These are phyloP conservation scores for Neopestalotiopsis rosae DNA, from an alignment of 2,329 filamentous ascomycete species.

Conservation along the genomic window DNA sequence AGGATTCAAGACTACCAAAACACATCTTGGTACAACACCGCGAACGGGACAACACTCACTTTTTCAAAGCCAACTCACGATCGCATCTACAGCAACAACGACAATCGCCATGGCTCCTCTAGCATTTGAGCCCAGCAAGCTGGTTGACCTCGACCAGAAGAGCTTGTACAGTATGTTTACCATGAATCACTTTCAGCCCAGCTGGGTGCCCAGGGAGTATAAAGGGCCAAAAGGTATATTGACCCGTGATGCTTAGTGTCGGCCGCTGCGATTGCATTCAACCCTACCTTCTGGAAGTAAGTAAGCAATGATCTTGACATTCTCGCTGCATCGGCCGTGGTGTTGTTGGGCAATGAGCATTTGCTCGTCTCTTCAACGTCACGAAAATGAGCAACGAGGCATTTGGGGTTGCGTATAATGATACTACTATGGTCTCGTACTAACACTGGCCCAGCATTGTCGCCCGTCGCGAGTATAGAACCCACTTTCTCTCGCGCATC, in stretches of 20 bases:
- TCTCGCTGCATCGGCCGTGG: not conserved
- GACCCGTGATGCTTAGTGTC: constrained; percentile 63
- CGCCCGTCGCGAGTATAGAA: constrained; percentile 90
- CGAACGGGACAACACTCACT: not conserved
- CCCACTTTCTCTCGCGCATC: constrained; percentile 84
- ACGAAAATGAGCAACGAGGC: not conserved
- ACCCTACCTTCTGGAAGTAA: constrained; percentile 99
- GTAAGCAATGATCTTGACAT: constrained; percentile 35
- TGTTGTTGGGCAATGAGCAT: not conserved
- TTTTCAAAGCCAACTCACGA: not conserved
- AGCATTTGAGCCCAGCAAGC: constrained; percentile 41
- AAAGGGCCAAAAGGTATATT: not conserved
- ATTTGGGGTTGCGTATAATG: not conserved
- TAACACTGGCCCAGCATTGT: constrained; percentile 67
- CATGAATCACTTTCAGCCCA: not conserved
- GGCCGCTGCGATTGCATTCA: constrained; percentile 84
- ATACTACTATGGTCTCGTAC: constrained; percentile 22
- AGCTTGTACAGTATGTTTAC: constrained; percentile 66
- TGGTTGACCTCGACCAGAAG: constrained; percentile 70
- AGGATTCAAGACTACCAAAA: not conserved
- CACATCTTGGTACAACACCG: not conserved
- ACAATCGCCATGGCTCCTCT: constrained; percentile 42
- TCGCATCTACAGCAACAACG: constrained; percentile 28
- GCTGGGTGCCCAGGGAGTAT: not conserved
- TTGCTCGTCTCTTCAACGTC: not conserved